phyloP scores from a whole-genome alignment of 352 stramenopile genomes.

The Phytophthora hibernalis region DNA sequence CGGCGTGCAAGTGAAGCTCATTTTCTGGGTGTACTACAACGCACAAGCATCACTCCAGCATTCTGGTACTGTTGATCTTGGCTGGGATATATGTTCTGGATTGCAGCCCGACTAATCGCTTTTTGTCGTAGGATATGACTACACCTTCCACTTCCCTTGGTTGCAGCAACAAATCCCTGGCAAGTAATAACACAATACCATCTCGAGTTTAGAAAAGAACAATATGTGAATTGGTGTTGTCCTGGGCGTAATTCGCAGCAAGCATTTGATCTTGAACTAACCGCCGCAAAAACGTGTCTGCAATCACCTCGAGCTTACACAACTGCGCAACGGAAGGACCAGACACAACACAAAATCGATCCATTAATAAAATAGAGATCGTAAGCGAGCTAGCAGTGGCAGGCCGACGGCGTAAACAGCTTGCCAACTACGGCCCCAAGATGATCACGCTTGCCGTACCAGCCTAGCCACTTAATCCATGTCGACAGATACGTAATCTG shows the following conservation, averaged over 20 bases:
- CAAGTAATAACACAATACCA: neutral
- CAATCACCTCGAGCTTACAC: slow-evolving; percentile 19
- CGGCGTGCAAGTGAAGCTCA: slow-evolving; percentile 41
- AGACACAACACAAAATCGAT: slow-evolving; percentile 38
- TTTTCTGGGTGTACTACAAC: slow-evolving; percentile 47
- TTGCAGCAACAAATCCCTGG: slow-evolving; percentile 6
- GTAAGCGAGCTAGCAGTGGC: slow-evolving; percentile 28
- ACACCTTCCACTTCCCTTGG: slow-evolving; percentile 47
- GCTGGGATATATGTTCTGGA: too few species aligned
- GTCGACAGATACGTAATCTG: slow-evolving; percentile 72
- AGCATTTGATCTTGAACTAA: neutral
- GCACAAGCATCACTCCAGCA: slow-evolving; percentile 38
- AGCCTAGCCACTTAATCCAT: slow-evolving; percentile 49
- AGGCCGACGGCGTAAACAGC: slow-evolving; percentile 7
- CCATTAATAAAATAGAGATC: slow-evolving; percentile 51
- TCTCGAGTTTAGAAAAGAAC: neutral
- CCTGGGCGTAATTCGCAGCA: neutral
- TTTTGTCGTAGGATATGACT: slow-evolving; percentile 34
- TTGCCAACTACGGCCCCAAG: slow-evolving; percentile 11
- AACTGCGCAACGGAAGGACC: slow-evolving; percentile 20
- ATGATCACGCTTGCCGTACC: slow-evolving; percentile 7
- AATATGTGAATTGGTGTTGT: neutral
- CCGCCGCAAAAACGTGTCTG: neutral
- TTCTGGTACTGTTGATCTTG: neutral
- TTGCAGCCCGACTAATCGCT: neutral